phyloP scores from a whole-genome alignment of 257 asterid genomes.

The Scutellaria galericulata region DNA sequence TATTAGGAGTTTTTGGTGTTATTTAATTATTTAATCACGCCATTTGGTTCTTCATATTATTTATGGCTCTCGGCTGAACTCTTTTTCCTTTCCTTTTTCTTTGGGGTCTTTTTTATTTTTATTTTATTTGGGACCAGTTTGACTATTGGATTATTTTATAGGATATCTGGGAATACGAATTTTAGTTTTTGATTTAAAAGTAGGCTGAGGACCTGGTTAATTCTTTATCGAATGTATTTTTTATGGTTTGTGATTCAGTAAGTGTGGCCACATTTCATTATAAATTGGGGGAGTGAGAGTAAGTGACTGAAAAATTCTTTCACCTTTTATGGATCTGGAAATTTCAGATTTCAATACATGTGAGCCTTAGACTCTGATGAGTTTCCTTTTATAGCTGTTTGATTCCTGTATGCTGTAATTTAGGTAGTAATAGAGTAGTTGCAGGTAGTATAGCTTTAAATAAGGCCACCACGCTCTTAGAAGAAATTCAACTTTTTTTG shows the following conservation, averaged over 20 bases:
- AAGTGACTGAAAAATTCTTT: neutral
- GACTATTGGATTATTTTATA: constrained; percentile 30
- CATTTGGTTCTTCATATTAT: constrained; percentile 21
- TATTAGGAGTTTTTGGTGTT: constrained; percentile 11
- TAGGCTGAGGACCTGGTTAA: constrained; percentile 20
- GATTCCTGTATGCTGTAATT: neutral
- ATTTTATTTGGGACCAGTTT: constrained; percentile 42
- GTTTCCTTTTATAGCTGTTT: neutral
- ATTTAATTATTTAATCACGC: constrained; percentile 28
- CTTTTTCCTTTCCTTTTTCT: neutral
- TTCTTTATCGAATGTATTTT: neutral
- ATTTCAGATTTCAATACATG: neutral
- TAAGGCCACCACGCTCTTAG: neutral
- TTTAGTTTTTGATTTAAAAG: constrained; percentile 29
- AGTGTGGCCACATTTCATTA: constrained; percentile 4
- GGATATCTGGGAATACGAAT: constrained; percentile 17
- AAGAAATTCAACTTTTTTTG: neutral
- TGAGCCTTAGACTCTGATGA: neutral
- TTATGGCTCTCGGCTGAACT: constrained; percentile 23
- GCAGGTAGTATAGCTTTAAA: neutral
- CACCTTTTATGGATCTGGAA: neutral
- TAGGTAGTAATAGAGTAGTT: neutral
- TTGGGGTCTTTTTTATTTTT: neutral
- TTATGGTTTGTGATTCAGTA: constrained; percentile 18
- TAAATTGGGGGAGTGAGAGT: constrained; percentile 5